Evolutionary conservation across 768 basidiomycete species (phyloP).

Genomic region (Suillus clintonianus): DNA sequence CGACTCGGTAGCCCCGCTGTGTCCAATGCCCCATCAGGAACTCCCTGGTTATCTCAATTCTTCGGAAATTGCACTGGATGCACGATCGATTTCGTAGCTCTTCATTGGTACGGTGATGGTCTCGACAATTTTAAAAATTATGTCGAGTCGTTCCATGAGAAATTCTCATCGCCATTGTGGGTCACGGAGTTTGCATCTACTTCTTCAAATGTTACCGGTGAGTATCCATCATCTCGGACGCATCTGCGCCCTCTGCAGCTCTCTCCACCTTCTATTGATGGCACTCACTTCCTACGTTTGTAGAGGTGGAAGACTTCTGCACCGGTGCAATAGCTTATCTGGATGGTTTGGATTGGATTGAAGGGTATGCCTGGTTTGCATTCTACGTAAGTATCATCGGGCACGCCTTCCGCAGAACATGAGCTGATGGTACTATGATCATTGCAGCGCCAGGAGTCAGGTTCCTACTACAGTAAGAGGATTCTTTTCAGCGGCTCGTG

Average conservation of each 20-base stretch:
- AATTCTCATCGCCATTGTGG: constrained; percentile 38
- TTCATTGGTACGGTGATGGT: constrained; percentile 47
- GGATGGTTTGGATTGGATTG: constrained; percentile 13
- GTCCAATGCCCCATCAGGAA: constrained; percentile 33
- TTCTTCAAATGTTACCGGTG: constrained; percentile 9
- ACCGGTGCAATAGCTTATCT: constrained; percentile 4
- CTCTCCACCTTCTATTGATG: neutral
- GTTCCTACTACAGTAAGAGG: constrained; percentile 44
- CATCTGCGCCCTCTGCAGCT: neutral
- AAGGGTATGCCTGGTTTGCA: constrained; percentile 21
- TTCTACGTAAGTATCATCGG: constrained; percentile 12
- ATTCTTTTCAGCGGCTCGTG: neutral
- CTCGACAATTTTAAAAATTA: constrained; percentile 37
- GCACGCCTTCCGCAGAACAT: neutral
- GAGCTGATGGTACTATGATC: neutral
- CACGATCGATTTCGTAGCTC: constrained; percentile 50
- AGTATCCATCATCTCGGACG: neutral
- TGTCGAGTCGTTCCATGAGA: constrained; percentile 32
- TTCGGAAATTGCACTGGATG: constrained; percentile 40
- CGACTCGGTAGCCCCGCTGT: constrained; percentile 39
- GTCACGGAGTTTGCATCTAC: constrained; percentile 36
- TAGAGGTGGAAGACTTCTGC: constrained; percentile 15
- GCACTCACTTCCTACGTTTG: neutral
- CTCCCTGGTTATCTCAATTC: constrained; percentile 36
- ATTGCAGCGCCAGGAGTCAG: constrained; percentile 41